Evolutionary conservation across 345 rosid genomes (phyloP).

Genomic region (Balakata baccata): DNA sequence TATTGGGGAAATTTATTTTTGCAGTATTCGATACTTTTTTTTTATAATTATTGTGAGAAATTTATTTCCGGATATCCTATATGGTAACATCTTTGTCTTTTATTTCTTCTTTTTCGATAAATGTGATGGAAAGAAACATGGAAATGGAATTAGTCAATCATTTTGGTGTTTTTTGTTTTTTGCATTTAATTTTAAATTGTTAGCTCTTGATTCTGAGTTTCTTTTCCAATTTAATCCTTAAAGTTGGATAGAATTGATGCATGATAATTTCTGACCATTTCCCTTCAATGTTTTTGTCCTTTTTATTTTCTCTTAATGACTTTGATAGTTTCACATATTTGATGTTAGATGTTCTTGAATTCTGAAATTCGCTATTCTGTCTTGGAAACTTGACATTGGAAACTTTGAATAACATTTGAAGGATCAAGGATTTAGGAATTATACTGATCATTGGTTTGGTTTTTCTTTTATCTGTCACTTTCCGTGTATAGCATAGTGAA

Average conservation of each 20-base stretch:
- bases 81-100: neutral
- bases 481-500: neutral
- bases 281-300: neutral
- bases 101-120: neutral
- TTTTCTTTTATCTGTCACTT: constrained; percentile 2
- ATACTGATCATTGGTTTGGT: neutral
- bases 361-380: neutral
- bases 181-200: neutral
- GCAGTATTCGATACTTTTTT: neutral
- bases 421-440: neutral
- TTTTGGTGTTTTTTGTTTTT: neutral
- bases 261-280: neutral
- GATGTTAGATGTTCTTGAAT: neutral
- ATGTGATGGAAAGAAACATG: neutral
- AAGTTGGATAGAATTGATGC: neutral
- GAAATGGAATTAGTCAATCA: neutral
- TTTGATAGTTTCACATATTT: neutral
- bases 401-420: neutral
- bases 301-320: neutral
- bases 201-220: neutral
- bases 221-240: neutral
- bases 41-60: too few relatives aligned
- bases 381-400: neutral
- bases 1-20: neutral
- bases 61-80: too few relatives aligned